A percentile compares a stretch with the other conserved stretches of the same genome.
phyloP scores from a whole-genome alignment of 2,329 filamentous ascomycete genomes.

The Lizonia empirigonia region DNA sequence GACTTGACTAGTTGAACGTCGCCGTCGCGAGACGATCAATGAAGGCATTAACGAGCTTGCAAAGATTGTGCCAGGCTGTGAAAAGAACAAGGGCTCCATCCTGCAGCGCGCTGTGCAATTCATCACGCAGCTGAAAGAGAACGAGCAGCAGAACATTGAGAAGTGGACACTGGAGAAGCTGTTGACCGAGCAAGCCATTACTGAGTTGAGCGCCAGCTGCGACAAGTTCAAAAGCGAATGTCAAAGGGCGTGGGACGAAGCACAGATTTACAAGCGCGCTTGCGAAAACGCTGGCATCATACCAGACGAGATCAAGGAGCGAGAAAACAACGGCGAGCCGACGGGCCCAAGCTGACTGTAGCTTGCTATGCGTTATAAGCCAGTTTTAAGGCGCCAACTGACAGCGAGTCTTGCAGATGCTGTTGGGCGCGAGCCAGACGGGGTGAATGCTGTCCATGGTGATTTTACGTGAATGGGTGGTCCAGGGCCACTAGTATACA shows the following conservation, averaged over 20 bases:
- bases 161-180: constrained; percentile 93
- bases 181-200: constrained; percentile 84
- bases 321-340: constrained; percentile 46
- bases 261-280: constrained; percentile 73
- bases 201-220: constrained; percentile 83
- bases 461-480: constrained; percentile 2
- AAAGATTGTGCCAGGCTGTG: constrained; percentile 95
- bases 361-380: neutral
- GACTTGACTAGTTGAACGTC: constrained; percentile 76
- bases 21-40: constrained; percentile 96
- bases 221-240: constrained; percentile 85
- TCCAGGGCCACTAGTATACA: constrained; percentile 9
- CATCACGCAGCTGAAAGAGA: constrained; percentile 92
- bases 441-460: neutral
- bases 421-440: neutral
- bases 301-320: constrained; percentile 49
- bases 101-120: constrained; percentile 91
- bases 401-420: neutral
- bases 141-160: constrained; percentile 91
- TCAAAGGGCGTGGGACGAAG: constrained; percentile 76
- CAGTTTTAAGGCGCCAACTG: neutral
- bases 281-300: constrained; percentile 50
- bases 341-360: constrained; percentile 40
- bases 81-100: constrained; percentile 99
- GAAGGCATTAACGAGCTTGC: constrained; percentile 98